Evolutionary conservation across 1,284 basidiomycete genomes (phyloP).

Genomic region (Ceratobasidium sp.): DNA sequence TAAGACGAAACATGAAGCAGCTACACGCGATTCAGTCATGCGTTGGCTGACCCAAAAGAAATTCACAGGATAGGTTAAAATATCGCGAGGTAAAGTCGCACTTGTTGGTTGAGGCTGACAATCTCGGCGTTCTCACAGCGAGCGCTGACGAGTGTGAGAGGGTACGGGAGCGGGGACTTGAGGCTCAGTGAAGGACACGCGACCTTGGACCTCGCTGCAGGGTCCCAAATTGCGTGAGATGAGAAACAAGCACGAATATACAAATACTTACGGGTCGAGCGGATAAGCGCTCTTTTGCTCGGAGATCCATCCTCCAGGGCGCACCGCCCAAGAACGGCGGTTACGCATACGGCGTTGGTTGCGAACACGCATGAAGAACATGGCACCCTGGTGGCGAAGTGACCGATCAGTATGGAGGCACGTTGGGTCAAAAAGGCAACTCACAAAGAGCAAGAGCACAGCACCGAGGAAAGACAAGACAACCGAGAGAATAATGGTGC

Average conservation of each 20-base stretch:
- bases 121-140: conserved; percentile 25
- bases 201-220: conserved; percentile 8
- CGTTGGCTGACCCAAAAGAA: neutral
- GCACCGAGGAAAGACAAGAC: conserved; percentile 33
- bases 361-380: conserved; percentile 35
- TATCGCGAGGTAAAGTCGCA: conserved; percentile 11
- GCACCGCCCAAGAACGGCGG: conserved; percentile 23
- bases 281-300: conserved; percentile 18
- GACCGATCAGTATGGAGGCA: neutral
- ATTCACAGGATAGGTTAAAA: conserved; percentile 6
- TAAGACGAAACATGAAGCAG: neutral
- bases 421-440: neutral
- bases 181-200: conserved; percentile 22
- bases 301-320: conserved; percentile 19
- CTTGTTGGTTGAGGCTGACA: neutral
- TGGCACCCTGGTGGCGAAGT: conserved; percentile 7
- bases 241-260: conserved; percentile 4
- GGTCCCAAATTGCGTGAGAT: neutral
- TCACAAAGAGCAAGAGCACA: conserved; percentile 19
- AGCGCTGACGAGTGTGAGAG: conserved; percentile 35
- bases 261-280: conserved; percentile 19
- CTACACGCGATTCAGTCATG: neutral
- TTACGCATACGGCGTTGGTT: conserved; percentile 22
- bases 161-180: conserved; percentile 36
- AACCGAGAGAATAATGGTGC: conserved; percentile 36